A percentile compares a stretch with the other conserved stretches of the same genome.
These are phyloP conservation scores for Bipolaris cookei DNA, from an alignment of 2,329 filamentous ascomycete species.

Conservation along the genomic window DNA sequence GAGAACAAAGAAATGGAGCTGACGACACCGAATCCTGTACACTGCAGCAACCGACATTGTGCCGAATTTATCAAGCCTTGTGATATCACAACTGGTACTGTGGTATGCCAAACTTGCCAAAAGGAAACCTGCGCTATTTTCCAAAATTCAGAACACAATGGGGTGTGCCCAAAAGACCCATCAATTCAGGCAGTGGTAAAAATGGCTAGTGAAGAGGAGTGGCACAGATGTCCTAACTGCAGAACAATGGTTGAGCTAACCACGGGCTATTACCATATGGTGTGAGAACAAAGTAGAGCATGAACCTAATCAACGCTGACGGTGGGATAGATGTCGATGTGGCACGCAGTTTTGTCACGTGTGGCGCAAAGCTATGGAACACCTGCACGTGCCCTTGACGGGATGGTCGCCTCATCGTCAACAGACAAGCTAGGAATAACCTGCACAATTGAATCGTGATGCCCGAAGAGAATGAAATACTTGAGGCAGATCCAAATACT, in stretches of 20 bases:
- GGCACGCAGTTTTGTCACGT: constrained; percentile 73
- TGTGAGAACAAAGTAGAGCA: constrained; percentile 8
- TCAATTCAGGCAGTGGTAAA: constrained; percentile 14
- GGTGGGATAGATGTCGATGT: constrained; percentile 52
- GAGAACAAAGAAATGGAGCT: constrained; percentile 22
- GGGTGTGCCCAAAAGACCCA: constrained; percentile 20
- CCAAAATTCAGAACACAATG: constrained; percentile 18
- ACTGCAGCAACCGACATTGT: constrained; percentile 22
- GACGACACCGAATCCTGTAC: constrained; percentile 19
- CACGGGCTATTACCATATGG: constrained; percentile 23
- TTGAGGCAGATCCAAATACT: constrained; percentile 22
- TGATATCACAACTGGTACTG: constrained; percentile 13
- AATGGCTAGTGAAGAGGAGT: constrained; percentile 14
- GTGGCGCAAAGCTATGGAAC: constrained; percentile 59
- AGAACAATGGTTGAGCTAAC: constrained; percentile 20
- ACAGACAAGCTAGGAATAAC: constrained; percentile 1
- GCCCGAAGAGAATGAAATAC: constrained; percentile 22
- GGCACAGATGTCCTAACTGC: constrained; percentile 18
- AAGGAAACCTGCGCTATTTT: constrained; percentile 19
- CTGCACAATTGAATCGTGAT: constrained; percentile 15
- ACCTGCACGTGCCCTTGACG: constrained; percentile 13
- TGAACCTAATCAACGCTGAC: background rate
- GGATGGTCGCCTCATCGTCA: background rate
- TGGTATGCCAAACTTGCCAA: constrained; percentile 8
- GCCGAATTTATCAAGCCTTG: constrained; percentile 14